Evolutionary conservation across 306 rosid genomes (phyloP), one percentile per base, ranked within the genome.

Genomic region (Castanea sativa): DNA sequence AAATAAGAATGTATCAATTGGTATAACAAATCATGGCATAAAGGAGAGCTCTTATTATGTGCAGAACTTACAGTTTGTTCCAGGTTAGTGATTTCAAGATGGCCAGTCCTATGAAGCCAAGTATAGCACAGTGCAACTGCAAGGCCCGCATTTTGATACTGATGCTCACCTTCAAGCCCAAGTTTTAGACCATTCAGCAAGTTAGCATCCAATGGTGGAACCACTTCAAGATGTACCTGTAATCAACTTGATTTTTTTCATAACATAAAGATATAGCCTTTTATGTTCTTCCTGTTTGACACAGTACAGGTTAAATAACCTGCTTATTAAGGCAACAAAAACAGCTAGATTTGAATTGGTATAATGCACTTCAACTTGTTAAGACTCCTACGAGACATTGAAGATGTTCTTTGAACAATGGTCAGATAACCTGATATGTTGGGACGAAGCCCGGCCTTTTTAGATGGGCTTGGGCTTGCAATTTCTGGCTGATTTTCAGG

Each of bases 91-190:
- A 84, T 72, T 71, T 88, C 87, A 78, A 76, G 84, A 79, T 85
- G 91, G 61, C 96, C 94, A 23, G 91, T 90, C 80, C 86, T 88
- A 81, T 89, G 85, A 80, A 95, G 92, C 99, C 99, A 95, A n/a
- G 88, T 83, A 76, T 89, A 90, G 88, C 92, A 90, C 38, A 95
- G 88, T 64, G 97, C 92, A 84, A 91, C 76, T 51, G 99, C 95
- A 79, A 95, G 99, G 73, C 97, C 92, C 73, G 99, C 99, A 89
- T 95, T 95, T 79, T 86, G 30, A 90, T 88, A 90, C 82, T 95
- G 99, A 86, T 92, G 98, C 83, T 91, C 97, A 19, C 99, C 99
- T 86, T 86, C 98, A 84, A 95, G 99, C 81, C 92, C 97, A 79
- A 95, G 92, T 77, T 75, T 92, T 83, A 21, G 73, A 83, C 95